Percentiles rank a stretch among this genome's conserved stretches.
These are phyloP conservation scores for Phyllosticta capitalensis DNA, from an alignment of 2,329 filamentous ascomycete genomes.

Conservation along the genomic window DNA sequence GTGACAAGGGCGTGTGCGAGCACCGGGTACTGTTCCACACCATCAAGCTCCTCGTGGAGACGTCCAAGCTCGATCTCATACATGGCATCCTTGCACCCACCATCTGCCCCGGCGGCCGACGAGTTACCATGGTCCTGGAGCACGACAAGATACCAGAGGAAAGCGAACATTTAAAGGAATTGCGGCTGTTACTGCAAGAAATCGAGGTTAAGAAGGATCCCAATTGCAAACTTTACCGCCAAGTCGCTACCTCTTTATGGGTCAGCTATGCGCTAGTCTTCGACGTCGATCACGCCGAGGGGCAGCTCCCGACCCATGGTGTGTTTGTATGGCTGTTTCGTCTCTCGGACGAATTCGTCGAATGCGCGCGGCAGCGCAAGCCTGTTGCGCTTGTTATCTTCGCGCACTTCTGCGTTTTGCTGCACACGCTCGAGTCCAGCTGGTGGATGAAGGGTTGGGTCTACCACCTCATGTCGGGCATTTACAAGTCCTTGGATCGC, in stretches of 20 bases:
- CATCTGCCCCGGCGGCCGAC: not conserved
- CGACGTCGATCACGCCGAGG: not conserved
- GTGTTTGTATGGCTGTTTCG: constrained; percentile 3
- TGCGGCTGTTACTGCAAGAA: not conserved
- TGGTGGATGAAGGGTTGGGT: constrained; percentile 9
- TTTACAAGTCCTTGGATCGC: constrained; percentile 1
- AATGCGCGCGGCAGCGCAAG: not conserved
- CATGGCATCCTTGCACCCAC: not conserved
- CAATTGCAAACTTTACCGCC: not conserved
- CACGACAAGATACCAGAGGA: not conserved
- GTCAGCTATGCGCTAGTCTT: not conserved
- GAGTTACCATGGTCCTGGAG: not conserved
- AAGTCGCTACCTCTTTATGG: not conserved
- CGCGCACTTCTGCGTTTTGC: constrained; percentile 2
- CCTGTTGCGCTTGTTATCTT: constrained; percentile 5
- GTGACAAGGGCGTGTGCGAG: constrained; percentile 4
- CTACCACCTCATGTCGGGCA: not conserved
- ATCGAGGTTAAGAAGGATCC: not conserved
- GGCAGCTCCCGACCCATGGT: not conserved
- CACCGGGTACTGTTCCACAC: constrained; percentile 4
- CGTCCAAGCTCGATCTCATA: not conserved
- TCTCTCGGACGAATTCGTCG: constrained; percentile 5
- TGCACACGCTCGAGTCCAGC: not conserved
- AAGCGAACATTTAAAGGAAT: not conserved
- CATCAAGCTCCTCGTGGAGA: constrained; percentile 5